A percentile compares a stretch with the other conserved stretches of the same genome.
Evolutionary conservation across 2,329 filamentous ascomycete genomes (phyloP).

Genomic region (Hypoxylon sp.): DNA sequence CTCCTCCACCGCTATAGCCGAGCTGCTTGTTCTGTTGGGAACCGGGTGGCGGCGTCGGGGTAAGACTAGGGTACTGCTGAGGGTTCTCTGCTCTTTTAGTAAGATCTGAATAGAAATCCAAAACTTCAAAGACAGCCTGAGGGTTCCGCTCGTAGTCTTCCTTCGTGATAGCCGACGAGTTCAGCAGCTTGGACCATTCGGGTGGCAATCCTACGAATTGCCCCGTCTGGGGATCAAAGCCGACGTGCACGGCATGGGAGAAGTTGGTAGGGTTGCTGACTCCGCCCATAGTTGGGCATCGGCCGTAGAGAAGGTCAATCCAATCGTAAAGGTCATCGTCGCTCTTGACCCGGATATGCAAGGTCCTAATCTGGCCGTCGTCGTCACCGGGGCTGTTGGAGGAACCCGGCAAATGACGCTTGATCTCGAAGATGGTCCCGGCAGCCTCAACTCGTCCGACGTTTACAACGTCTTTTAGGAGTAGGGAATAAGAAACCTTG

Average conservation of each 20-base stretch:
- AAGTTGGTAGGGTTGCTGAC: slow-evolving; percentile 99
- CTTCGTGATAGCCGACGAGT: slow-evolving; percentile 95
- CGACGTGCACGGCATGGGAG: slow-evolving; percentile 94
- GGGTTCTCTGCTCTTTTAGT: slow-evolving; percentile 78
- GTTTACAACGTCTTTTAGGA: slow-evolving; percentile 85
- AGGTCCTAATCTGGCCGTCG: slow-evolving; percentile 80
- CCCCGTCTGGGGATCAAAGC: slow-evolving; percentile 93
- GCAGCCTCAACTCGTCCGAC: slow-evolving; percentile 91
- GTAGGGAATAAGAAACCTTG: slow-evolving; percentile 86
- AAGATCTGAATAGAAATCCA: slow-evolving; percentile 87
- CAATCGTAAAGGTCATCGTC: slow-evolving; percentile 98
- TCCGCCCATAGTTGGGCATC: slow-evolving; percentile 96
- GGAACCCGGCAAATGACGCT: slow-evolving; percentile 72
- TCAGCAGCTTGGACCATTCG: slow-evolving; percentile 97
- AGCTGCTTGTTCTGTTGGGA: slow-evolving; percentile 69
- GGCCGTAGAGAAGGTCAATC: slow-evolving; percentile 97
- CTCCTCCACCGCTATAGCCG: slow-evolving; percentile 63
- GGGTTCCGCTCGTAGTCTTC: slow-evolving; percentile 99
- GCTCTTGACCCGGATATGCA: slow-evolving; percentile 92
- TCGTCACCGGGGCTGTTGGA: slow-evolving; percentile 78
- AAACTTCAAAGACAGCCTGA: slow-evolving; percentile 80
- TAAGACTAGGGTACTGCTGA: slow-evolving; percentile 71
- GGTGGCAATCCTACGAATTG: slow-evolving; percentile 93
- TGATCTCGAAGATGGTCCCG: slow-evolving; percentile 93
- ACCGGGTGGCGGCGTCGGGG: slow-evolving; percentile 68